A percentile compares a stretch with the other conserved stretches of the same genome.
Conservation (phyloP, 1,139 yeast genomes). For the Sugiyamaella castrensis region DNA sequence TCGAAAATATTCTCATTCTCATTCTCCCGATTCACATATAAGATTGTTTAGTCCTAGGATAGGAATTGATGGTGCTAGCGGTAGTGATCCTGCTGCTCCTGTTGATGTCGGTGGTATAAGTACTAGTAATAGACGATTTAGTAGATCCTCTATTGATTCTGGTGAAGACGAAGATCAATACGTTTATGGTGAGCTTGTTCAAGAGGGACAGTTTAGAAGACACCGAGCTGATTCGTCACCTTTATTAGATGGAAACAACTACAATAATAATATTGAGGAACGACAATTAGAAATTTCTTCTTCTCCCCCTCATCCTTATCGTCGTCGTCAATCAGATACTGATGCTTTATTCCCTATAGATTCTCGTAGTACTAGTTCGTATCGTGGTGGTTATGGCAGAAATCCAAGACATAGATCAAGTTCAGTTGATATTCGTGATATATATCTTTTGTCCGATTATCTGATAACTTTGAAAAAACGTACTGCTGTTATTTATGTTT, state of each 20-base stretch:
- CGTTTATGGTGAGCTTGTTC: neutral
- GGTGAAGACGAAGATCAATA: constrained; percentile 1
- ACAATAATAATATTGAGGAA: too few species aligned
- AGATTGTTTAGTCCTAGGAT: constrained; percentile 5
- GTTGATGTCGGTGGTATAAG: neutral
- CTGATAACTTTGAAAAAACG: constrained; percentile 66
- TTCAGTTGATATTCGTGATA: constrained; percentile 10
- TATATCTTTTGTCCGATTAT: constrained; percentile 18
- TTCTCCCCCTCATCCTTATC: constrained; percentile 3
- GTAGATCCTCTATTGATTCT: constrained; percentile 5
- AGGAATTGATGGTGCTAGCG: neutral
- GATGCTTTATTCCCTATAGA: too few species aligned
- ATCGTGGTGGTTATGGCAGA: neutral
- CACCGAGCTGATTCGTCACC: too few species aligned
- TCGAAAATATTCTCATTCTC: constrained; percentile 1
- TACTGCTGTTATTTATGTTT: constrained; percentile 63
- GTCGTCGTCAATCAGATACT: neutral
- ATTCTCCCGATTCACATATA: constrained; percentile 1
- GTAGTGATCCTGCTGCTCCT: neutral
- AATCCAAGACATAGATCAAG: constrained; percentile 2
- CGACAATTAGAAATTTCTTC: too few species aligned
- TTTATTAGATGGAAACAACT: too few species aligned
- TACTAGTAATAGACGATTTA: neutral
- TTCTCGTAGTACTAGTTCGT: too few species aligned
- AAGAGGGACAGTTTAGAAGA: too few species aligned